Conservation (phyloP, 1,139 yeast genomes). For the Pichia sp. region DNA sequence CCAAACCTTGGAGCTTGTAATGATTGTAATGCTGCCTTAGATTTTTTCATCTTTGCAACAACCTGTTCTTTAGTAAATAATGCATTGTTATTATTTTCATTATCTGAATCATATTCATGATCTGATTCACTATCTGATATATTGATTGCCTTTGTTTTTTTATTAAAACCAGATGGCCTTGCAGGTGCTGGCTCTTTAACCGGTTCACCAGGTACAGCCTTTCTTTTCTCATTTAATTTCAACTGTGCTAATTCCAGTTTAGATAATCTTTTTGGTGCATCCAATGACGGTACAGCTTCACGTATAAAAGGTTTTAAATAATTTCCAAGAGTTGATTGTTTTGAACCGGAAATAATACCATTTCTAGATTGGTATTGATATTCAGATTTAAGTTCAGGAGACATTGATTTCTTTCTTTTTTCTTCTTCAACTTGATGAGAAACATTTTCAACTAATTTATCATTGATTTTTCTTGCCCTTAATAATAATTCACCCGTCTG, state of each 20-base stretch:
- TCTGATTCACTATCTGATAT: constrained; percentile 21
- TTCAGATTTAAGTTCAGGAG: constrained; percentile 19
- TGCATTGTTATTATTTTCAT: constrained; percentile 23
- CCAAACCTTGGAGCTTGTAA: constrained; percentile 19
- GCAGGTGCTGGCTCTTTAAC: constrained; percentile 54
- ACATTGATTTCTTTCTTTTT: constrained; percentile 25
- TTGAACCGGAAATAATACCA: constrained; percentile 7
- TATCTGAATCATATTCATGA: constrained; percentile 19
- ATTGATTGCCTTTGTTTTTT: constrained; percentile 16
- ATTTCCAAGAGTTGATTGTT: constrained; percentile 28
- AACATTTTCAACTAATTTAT: constrained; percentile 46
- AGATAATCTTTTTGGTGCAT: constrained; percentile 24
- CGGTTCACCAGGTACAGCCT: constrained; percentile 13
- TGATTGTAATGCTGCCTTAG: constrained; percentile 24
- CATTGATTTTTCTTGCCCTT: constrained; percentile 51
- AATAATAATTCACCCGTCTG: constrained; percentile 54
- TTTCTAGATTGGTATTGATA: constrained; percentile 18
- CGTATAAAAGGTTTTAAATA: constrained; percentile 18
- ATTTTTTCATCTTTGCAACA: constrained; percentile 25
- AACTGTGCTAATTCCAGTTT: constrained; percentile 30
- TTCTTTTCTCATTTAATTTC: constrained; percentile 34
- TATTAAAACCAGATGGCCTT: constrained; percentile 77
- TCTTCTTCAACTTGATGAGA: constrained; percentile 40
- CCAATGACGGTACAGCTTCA: constrained; percentile 10
- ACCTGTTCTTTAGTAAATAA: constrained; percentile 29